Percentiles rank a stretch among this genome's conserved stretches.
Evolutionary conservation across 805 yeast genomes (phyloP).

Genomic region (Cyberlindnera suaveolens): DNA sequence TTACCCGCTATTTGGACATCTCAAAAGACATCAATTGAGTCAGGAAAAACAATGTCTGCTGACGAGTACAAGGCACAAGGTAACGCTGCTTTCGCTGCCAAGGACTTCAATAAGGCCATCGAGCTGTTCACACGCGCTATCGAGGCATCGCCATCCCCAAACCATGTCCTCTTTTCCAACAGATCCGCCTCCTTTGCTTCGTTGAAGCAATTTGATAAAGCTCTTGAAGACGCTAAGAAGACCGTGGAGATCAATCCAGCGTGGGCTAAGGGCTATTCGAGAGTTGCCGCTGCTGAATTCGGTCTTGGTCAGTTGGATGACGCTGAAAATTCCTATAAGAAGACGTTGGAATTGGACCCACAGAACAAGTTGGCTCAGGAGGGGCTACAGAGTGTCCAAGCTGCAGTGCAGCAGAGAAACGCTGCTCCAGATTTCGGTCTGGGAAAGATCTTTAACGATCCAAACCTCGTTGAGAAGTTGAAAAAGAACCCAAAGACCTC

Average conservation of each 20-base stretch:
- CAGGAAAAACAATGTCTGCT: conserved; percentile 40
- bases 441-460: conserved; percentile 74
- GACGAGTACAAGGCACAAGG: conserved; percentile 88
- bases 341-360: conserved; percentile 78
- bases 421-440: conserved; percentile 65
- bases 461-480: conserved; percentile 68
- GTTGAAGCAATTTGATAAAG: conserved; percentile 62
- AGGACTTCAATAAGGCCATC: conserved; percentile 75
- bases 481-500: conserved; percentile 81
- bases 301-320: conserved; percentile 80
- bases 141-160: conserved; percentile 72
- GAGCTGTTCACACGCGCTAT: conserved; percentile 83
- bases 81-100: conserved; percentile 85
- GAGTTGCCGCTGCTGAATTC: conserved; percentile 88
- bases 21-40: background rate
- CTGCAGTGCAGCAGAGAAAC: conserved; percentile 43
- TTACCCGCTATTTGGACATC: background rate
- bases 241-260: conserved; percentile 74
- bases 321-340: conserved; percentile 64
- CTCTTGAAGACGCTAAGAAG: conserved; percentile 78
- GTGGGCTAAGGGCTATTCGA: conserved; percentile 94
- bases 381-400: conserved; percentile 68
- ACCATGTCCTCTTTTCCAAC: conserved; percentile 89
- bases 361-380: conserved; percentile 79
- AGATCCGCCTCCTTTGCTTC: conserved; percentile 91